A percentile compares a stretch with the other conserved stretches of the same genome.
phyloP scores from a whole-genome alignment of 164 flowering plant genomes.

The Vitis amurensis region DNA sequence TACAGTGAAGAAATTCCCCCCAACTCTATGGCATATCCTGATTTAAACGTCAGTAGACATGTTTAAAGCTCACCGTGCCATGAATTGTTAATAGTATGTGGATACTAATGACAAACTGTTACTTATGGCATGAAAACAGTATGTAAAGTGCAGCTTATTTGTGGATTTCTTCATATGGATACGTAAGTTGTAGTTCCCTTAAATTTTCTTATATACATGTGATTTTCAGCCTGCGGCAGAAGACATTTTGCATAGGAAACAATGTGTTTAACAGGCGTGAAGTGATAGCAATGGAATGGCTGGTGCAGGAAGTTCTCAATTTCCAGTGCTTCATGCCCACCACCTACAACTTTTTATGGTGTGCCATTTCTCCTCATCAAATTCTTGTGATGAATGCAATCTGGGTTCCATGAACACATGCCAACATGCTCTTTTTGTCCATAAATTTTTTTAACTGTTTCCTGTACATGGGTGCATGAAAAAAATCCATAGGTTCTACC shows the following conservation, averaged over 20 bases:
- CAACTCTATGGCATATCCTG: too few species aligned
- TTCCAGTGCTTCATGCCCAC: constrained; percentile 83
- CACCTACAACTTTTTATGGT: constrained; percentile 84
- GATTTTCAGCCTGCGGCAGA: constrained; percentile 55
- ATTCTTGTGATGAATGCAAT: background rate
- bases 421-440: too few species aligned
- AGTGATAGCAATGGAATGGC: constrained; percentile 99
- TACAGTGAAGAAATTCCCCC: too few species aligned
- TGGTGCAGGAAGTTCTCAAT: constrained; percentile 78
- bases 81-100: too few species aligned
- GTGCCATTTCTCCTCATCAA: constrained; percentile 7
- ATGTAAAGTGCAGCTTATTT: too few species aligned
- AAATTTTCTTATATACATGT: background rate
- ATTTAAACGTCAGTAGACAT: too few species aligned
- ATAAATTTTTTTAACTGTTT: too few species aligned
- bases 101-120: too few species aligned
- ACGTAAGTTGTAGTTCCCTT: background rate
- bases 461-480: background rate
- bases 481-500: constrained; percentile 64
- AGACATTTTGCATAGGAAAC: constrained; percentile 48
- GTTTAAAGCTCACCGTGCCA: too few species aligned
- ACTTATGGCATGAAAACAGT: too few species aligned
- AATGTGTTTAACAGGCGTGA: constrained; percentile 60
- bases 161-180: too few species aligned
- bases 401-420: too few species aligned